Conservation (phyloP, 345 rosid genomes). For the Anastatica hierochuntica region DNA sequence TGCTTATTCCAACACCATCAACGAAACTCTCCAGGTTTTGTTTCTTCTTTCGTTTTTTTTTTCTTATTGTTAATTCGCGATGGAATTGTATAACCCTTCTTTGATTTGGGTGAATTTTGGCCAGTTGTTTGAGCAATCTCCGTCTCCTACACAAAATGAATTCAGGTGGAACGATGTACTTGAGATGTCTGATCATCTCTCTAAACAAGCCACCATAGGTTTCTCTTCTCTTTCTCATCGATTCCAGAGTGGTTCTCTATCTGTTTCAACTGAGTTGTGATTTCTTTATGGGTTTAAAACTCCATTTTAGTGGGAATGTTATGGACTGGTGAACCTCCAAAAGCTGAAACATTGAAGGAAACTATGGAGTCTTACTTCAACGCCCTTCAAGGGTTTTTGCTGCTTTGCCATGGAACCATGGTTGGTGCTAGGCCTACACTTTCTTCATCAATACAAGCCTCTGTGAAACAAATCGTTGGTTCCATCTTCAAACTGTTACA, state of each 20-base stretch:
- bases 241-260: no score
- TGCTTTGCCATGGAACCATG: slow-evolving; percentile 67
- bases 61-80: no score
- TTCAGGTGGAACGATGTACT: slow-evolving; percentile 60
- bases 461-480: slow-evolving; percentile 66
- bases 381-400: slow-evolving; percentile 66
- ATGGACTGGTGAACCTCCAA: slow-evolving; percentile 67
- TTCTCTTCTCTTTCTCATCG: background rate
- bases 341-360: slow-evolving; percentile 59
- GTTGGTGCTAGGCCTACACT: slow-evolving; percentile 90
- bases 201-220: slow-evolving; percentile 88
- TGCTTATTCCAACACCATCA: slow-evolving; percentile 46
- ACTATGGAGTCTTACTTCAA: slow-evolving; percentile 61
- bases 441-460: slow-evolving; percentile 41
- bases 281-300: background rate
- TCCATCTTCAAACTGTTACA: slow-evolving; percentile 74
- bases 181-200: slow-evolving; percentile 69
- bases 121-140: slow-evolving; percentile 49
- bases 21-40: slow-evolving; percentile 70
- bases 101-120: background rate
- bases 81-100: no score
- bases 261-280: no score
- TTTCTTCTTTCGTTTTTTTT: background rate
- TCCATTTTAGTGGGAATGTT: slow-evolving; percentile 74
- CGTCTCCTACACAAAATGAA: slow-evolving; percentile 40